Conservation (phyloP, 495 filamentous ascomycete genomes). For the Talaromyces borbonicus region DNA sequence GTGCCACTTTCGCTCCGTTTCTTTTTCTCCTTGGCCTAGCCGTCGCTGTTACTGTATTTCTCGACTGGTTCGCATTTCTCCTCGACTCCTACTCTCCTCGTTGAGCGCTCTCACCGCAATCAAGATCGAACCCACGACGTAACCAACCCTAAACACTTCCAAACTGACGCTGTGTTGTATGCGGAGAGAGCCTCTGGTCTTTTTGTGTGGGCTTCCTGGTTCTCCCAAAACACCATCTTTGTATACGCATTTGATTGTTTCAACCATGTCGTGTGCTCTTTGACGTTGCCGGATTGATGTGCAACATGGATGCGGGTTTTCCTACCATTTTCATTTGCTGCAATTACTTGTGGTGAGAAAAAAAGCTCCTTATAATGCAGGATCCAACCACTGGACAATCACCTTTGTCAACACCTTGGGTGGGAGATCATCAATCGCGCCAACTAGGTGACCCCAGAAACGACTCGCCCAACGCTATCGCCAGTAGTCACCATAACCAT, state of each 20-base stretch:
- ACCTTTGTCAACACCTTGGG: constrained; percentile 35
- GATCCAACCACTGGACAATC: constrained; percentile 27
- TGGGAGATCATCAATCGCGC: constrained; percentile 20
- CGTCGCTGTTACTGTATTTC: no score
- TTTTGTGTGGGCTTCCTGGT: not conserved
- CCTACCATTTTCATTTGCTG: not conserved
- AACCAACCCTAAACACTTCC: not conserved
- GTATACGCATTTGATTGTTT: constrained; percentile 9
- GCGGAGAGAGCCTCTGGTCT: not conserved
- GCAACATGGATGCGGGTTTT: constrained; percentile 5
- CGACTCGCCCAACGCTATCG: constrained; percentile 20
- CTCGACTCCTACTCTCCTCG: no score
- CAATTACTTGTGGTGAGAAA: not conserved
- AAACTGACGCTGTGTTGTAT: not conserved
- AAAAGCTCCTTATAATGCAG: constrained; percentile 35
- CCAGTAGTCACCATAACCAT: no score
- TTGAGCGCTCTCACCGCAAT: no score
- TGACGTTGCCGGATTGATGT: not conserved
- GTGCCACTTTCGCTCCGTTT: no score
- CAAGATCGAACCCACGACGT: no score
- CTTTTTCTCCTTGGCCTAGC: no score
- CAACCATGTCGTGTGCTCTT: constrained; percentile 7
- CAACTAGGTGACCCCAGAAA: constrained; percentile 19
- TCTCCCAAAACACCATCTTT: not conserved
- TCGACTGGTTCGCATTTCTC: no score